Evolutionary conservation across 768 basidiomycete genomes (phyloP).

Genomic region (Phaffia australis): DNA sequence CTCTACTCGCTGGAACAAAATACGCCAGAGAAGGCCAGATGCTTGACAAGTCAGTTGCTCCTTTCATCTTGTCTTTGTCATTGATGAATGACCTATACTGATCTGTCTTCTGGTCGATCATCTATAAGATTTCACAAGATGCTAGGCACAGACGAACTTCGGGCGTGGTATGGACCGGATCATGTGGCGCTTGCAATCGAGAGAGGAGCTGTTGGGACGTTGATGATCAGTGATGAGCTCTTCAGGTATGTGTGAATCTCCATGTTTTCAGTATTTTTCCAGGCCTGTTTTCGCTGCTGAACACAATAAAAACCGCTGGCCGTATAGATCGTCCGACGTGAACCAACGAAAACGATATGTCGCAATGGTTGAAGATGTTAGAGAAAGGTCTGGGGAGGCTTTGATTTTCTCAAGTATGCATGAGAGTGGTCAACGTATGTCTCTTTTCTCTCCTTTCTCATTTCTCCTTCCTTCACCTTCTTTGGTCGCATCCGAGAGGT

Average conservation of each 20-base stretch:
- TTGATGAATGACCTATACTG: neutral
- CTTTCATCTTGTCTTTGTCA: neutral
- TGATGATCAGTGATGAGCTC: conserved; percentile 87
- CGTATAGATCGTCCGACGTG: conserved; percentile 64
- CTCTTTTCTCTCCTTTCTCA: neutral
- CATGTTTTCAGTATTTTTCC: neutral
- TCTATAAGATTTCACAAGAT: conserved; percentile 86
- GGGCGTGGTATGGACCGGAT: conserved; percentile 96
- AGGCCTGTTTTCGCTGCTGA: neutral
- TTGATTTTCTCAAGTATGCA: conserved; percentile 99
- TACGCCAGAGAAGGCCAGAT: conserved; percentile 87
- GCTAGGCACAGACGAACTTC: conserved; percentile 83
- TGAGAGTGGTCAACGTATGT: conserved; percentile 91
- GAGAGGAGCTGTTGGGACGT: conserved; percentile 82
- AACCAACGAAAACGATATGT: conserved; percentile 71
- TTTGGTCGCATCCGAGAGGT: no score
- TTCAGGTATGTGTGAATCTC: conserved; percentile 54
- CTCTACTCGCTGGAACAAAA: conserved; percentile 56
- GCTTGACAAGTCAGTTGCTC: conserved; percentile 59
- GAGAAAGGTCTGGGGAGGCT: conserved; percentile 79
- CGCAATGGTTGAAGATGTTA: conserved; percentile 73
- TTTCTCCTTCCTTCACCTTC: neutral
- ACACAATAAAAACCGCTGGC: neutral
- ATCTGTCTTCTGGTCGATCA: conserved; percentile 2
- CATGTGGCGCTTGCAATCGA: conserved; percentile 87